phyloP scores from a whole-genome alignment of 2,329 filamentous ascomycete genomes.

The Penicillium sp. region DNA sequence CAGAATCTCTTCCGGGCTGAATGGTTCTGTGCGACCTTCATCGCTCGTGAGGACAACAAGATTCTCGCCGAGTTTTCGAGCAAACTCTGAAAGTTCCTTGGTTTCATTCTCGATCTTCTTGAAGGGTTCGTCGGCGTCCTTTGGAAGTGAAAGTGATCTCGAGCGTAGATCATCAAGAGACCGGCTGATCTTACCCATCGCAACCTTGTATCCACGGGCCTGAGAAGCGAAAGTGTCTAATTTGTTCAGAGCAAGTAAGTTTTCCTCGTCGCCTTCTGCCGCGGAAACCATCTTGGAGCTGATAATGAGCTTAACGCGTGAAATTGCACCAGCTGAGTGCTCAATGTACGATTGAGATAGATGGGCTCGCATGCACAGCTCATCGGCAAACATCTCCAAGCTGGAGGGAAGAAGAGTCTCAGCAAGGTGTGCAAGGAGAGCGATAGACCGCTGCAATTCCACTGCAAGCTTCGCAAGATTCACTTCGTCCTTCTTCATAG shows the following conservation, averaged over 20 bases:
- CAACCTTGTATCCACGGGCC: slow-evolving; percentile 78
- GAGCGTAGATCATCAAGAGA: slow-evolving; percentile 75
- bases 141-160: slow-evolving; percentile 70
- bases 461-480: slow-evolving; percentile 79
- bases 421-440: slow-evolving; percentile 80
- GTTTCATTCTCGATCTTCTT: slow-evolving; percentile 66
- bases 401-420: slow-evolving; percentile 72
- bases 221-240: slow-evolving; percentile 71
- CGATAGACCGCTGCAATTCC: slow-evolving; percentile 79
- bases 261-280: slow-evolving; percentile 67
- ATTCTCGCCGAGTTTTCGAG: slow-evolving; percentile 65
- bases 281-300: slow-evolving; percentile 61
- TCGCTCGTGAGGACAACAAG: slow-evolving; percentile 68
- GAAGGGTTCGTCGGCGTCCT: slow-evolving; percentile 67
- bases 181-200: slow-evolving; percentile 74
- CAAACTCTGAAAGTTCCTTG: slow-evolving; percentile 64
- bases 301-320: slow-evolving; percentile 64
- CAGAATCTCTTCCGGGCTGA: slow-evolving; percentile 66
- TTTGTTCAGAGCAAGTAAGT: slow-evolving; percentile 67
- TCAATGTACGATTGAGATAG: slow-evolving; percentile 81
- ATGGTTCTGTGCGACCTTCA: slow-evolving; percentile 67
- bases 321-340: slow-evolving; percentile 67
- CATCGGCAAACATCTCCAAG: slow-evolving; percentile 72
- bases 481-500: slow-evolving; percentile 77
- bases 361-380: slow-evolving; percentile 72